Base-by-base conservation (phyloP, 352 stramenopile species). In the Pythium coloratum region DNA sequence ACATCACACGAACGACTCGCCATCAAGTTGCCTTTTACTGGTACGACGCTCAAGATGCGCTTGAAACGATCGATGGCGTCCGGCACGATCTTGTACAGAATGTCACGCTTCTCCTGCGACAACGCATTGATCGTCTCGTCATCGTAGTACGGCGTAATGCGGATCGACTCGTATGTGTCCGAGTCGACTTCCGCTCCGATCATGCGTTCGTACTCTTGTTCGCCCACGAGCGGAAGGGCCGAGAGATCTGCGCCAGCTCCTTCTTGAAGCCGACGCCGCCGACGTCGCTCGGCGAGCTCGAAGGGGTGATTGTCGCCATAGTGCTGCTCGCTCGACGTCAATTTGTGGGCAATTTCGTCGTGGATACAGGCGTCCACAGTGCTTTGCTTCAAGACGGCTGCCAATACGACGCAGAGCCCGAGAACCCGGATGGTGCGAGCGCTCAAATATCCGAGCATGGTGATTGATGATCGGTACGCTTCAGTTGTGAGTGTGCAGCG, bases 81-180 rank as follows among this genome's bases (percentile, higher is more conserved):
- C 0, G 82, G 78, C 7, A 95, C 78, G 55, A 94, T 80, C 56
- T 80, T 70, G n/a, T 76, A 66, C 10, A 94, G 64, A 14, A 82
- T 44, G 9, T 66, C 42, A 4, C 71, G 75, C 49, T 92, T 76
- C 9, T 46, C 73, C 2, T 64, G 30, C 0, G 78, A 50, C 0
- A 94, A 62, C 8, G 62, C 34, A 32, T 58, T 64, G 34, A 94
- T 67, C n/a, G 69, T 88, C 8, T 65, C 32, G 13, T 81, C 76
- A 60, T 94, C 82, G 57, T 87, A 90, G 64, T 89, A 84, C 1
- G 83, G 75, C 1, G 77, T 90, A 62, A 91, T 89, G 1, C 83
- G 80, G 38, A 91, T 88, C 1, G 81, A 62, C 10, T 78, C 36
- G 54, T 89, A 92, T 1, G 62, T 30, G 1, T 63, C 28, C 2